Base-by-base conservation (phyloP, 2,329 filamentous ascomycete species). In the Alternaria dauci region DNA sequence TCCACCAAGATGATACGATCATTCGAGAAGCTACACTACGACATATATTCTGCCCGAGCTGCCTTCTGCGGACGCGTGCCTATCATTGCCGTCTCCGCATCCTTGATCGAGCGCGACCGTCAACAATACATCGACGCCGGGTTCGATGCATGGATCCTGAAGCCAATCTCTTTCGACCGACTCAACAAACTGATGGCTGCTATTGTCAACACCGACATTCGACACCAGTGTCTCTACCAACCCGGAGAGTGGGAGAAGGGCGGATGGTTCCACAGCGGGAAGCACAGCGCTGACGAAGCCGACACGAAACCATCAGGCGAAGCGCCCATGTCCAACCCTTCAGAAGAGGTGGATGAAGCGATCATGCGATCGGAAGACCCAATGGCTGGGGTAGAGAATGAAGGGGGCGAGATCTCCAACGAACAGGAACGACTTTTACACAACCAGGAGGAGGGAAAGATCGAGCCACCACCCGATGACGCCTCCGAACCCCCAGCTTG, bases 71-170 rank as follows among this genome's bases (percentile, higher is more conserved):
- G 87, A 25, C 86, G 90, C 32, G 85, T 94, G 2, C 92, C 93
- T 0, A 90, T 96, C 52, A 92, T 97, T 68, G 93, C 92, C 0
- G 92, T 96, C 0, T 96, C 93, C 0, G 93, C 93, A 8, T 94
- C 92, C 0, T 81, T 96, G 1, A 72, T 91, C 1, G 93, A 96
- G 74, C 85, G 83, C 18, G 86, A 93, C 44, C 85, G 82, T 52
- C 82, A 89, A 41, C 85, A 79, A 0, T 97, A 96, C 67, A 86
- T 93, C 43, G 84, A 91, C 44, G 88, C 88, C 7, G 93, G 93
- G 0, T 96, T 96, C 67, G 93, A 96, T 67, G 93, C 91, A 25
- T 96, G 93, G 93, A 93, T 97, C 26, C 81, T 96, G 58, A 96
- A 96, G 72, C 93, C 93, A 0, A 91, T 96, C 44, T 89, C 94